A percentile compares a stretch with the other conserved stretches of the same genome.
phyloP scores from a whole-genome alignment of 2,329 filamentous ascomycete genomes.

The Arthrocladium fulminans region DNA sequence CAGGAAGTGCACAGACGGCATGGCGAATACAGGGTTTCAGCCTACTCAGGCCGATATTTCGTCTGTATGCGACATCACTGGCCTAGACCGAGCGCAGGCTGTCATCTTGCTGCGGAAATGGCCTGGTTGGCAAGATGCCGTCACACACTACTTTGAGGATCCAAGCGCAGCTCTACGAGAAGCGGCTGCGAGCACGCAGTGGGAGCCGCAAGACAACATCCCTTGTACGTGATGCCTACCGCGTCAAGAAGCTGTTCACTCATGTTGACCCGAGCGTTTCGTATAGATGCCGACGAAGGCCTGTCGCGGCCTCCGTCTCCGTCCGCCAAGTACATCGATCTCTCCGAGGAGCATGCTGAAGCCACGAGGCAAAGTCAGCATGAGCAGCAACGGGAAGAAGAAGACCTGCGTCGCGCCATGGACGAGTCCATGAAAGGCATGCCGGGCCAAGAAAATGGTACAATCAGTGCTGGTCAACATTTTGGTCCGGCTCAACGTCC shows the following conservation, averaged over 20 bases:
- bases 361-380: constrained; percentile 20
- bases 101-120: constrained; percentile 8
- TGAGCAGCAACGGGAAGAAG: constrained; percentile 30
- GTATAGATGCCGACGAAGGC: constrained; percentile 31
- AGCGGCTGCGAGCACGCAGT: constrained; percentile 8
- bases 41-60: background rate
- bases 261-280: constrained; percentile 23
- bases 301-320: constrained; percentile 35
- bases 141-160: constrained; percentile 7
- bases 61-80: constrained; percentile 4
- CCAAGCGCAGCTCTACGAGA: background rate
- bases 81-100: constrained; percentile 1
- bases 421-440: constrained; percentile 36
- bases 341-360: constrained; percentile 25
- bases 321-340: constrained; percentile 32
- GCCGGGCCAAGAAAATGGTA: constrained; percentile 48
- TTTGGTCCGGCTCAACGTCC: constrained; percentile 49
- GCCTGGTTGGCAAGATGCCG: constrained; percentile 5
- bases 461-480: constrained; percentile 34
- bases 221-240: constrained; percentile 15
- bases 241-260: background rate
- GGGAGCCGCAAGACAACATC: constrained; percentile 19
- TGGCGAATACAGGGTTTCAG: constrained; percentile 3
- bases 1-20: constrained; percentile 6
- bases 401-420: constrained; percentile 38